These are phyloP conservation scores for Phytophthora ramorum DNA, from an alignment of 352 stramenopile genomes.

Conservation along the genomic window DNA sequence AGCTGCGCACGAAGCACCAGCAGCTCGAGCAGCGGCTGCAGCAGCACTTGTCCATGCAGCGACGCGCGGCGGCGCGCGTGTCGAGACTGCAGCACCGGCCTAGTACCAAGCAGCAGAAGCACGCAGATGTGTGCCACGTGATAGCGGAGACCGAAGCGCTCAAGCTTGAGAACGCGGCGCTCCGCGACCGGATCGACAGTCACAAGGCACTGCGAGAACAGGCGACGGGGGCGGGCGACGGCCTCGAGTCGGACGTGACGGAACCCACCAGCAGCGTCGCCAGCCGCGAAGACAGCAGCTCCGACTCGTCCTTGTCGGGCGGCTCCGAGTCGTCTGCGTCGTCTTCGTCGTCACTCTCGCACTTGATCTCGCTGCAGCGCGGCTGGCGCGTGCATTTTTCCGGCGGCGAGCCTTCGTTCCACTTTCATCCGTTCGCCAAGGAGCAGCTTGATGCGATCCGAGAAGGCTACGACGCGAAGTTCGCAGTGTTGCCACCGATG, in stretches of 20 bases:
- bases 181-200: slow-evolving; percentile 32
- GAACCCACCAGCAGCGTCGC: slow-evolving; percentile 20
- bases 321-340: slow-evolving; percentile 20
- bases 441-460: slow-evolving; percentile 35
- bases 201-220: slow-evolving; percentile 31
- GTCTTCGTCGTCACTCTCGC: slow-evolving; percentile 25
- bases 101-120: slow-evolving; percentile 14
- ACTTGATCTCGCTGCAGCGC: slow-evolving; percentile 17
- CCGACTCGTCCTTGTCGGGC: slow-evolving; percentile 22
- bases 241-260: slow-evolving; percentile 6
- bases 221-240: slow-evolving; percentile 14
- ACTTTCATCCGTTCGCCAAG: slow-evolving; percentile 43
- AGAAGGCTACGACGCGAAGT: slow-evolving; percentile 40
- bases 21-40: slow-evolving; percentile 44
- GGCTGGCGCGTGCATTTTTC: slow-evolving; percentile 40
- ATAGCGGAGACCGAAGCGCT: slow-evolving; percentile 49
- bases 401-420: slow-evolving; percentile 40
- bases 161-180: slow-evolving; percentile 45
- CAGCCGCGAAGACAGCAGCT: slow-evolving; percentile 35
- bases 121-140: slow-evolving; percentile 27
- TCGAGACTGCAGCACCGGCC: slow-evolving; percentile 3
- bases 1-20: slow-evolving; percentile 46
- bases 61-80: slow-evolving; percentile 29
- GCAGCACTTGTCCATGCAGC: slow-evolving; percentile 47
- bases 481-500: slow-evolving; percentile 21